These are phyloP conservation scores for Aspergillus leporis DNA, from an alignment of 495 filamentous ascomycete species.

Conservation along the genomic window DNA sequence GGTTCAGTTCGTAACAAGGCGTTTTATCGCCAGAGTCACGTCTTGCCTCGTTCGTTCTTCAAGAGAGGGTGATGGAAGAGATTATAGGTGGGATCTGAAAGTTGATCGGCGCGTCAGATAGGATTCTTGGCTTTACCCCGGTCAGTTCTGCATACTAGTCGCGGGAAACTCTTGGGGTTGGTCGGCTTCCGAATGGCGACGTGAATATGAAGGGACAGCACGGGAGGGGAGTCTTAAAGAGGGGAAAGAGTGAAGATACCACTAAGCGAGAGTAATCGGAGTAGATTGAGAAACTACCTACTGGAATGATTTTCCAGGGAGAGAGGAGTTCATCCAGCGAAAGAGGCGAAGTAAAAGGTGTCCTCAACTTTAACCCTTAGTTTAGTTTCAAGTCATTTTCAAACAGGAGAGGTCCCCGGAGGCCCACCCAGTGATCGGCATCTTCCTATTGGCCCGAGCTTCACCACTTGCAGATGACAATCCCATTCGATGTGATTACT, in stretches of 20 bases:
- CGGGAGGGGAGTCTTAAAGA: too few relatives aligned
- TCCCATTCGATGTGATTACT: too few relatives aligned
- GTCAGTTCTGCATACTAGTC: not conserved
- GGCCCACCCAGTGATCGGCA: not conserved
- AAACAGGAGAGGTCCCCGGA: not conserved
- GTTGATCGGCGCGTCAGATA: not conserved
- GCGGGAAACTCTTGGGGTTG: not conserved
- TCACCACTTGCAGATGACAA: not conserved
- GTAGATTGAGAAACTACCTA: too few relatives aligned
- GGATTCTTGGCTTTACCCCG: not conserved
- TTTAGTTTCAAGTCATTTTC: not conserved
- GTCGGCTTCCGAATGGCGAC: not conserved
- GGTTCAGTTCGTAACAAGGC: constrained; percentile 18
- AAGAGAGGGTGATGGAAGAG: not conserved
- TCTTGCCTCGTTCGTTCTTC: not conserved
- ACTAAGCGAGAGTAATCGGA: too few relatives aligned
- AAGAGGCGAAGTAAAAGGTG: not conserved
- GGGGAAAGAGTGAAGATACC: too few relatives aligned
- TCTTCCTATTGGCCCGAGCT: not conserved
- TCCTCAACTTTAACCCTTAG: not conserved
- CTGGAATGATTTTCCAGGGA: too few relatives aligned
- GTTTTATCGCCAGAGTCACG: constrained; percentile 15
- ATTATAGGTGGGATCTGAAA: not conserved
- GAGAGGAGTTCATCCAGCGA: too few relatives aligned
- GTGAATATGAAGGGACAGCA: too few relatives aligned